Conservation (phyloP, 768 basidiomycete genomes). For the Trametes sanguinea region DNA sequence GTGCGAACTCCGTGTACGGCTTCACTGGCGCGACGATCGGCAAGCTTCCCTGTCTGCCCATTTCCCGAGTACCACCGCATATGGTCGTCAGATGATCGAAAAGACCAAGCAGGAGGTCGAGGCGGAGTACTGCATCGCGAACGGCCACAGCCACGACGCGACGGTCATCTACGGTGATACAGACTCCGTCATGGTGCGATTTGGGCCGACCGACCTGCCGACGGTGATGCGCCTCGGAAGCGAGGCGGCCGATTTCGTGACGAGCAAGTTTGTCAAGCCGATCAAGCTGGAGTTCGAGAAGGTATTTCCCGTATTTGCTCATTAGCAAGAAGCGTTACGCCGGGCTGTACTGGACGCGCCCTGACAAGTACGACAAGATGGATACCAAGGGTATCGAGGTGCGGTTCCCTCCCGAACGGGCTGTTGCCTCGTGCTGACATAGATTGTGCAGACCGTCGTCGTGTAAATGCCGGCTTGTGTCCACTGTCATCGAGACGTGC, state of each 20-base stretch:
- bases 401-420: constrained; percentile 19
- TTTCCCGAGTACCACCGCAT: constrained; percentile 93
- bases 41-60: constrained; percentile 92
- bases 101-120: constrained; percentile 95
- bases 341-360: constrained; percentile 94
- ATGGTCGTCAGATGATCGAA: constrained; percentile 99
- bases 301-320: constrained; percentile 96
- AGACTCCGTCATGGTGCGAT: constrained; percentile 98
- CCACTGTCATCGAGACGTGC: constrained; percentile 97
- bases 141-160: constrained; percentile 85
- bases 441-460: constrained; percentile 78
- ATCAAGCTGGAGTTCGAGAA: constrained; percentile 99
- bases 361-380: constrained; percentile 99
- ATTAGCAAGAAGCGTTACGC: constrained; percentile 99
- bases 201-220: constrained; percentile 85
- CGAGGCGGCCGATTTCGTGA: constrained; percentile 91
- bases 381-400: constrained; percentile 99
- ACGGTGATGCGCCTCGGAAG: constrained; percentile 90
- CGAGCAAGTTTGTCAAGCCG: constrained; percentile 87
- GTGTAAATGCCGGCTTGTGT: constrained; percentile 98
- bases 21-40: constrained; percentile 98
- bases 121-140: constrained; percentile 78
- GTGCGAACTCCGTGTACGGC: constrained; percentile 98
- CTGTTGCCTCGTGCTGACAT: neutral
- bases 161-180: constrained; percentile 98